A percentile compares a stretch with the other conserved stretches of the same genome.
phyloP scores from a whole-genome alignment of 495 filamentous ascomycete genomes.

The Apodospora peruviana region DNA sequence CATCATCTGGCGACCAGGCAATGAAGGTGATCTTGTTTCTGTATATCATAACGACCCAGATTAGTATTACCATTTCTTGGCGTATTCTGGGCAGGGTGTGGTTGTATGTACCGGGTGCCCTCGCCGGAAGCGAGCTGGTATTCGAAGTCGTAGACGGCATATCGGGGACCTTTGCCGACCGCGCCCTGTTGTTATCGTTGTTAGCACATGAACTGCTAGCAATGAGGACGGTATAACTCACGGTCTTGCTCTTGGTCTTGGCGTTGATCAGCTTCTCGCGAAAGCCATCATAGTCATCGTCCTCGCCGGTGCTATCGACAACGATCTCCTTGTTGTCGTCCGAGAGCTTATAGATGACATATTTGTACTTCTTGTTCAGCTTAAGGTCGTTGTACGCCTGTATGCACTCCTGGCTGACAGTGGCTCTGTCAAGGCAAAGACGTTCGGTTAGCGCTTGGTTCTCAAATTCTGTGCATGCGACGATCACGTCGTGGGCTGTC shows the following conservation, averaged over 20 bases:
- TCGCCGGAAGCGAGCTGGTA: constrained; percentile 74
- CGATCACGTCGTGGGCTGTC: neutral
- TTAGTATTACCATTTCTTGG: neutral
- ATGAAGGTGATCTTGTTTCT: constrained; percentile 97
- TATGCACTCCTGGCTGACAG: constrained; percentile 75
- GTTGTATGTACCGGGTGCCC: constrained; percentile 60
- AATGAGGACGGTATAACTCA: constrained; percentile 20
- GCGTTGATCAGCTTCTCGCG: constrained; percentile 71
- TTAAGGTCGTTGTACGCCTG: constrained; percentile 83
- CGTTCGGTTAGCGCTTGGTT: neutral
- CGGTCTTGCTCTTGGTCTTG: constrained; percentile 37
- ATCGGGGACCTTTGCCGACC: constrained; percentile 74
- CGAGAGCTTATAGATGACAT: constrained; percentile 94
- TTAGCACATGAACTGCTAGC: neutral
- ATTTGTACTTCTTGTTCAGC: constrained; percentile 82
- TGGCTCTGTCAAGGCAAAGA: constrained; percentile 55
- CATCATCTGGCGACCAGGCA: constrained; percentile 83
- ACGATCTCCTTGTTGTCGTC: constrained; percentile 89
- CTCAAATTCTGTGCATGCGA: neutral
- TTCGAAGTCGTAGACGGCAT: constrained; percentile 87
- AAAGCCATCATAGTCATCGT: constrained; percentile 66
- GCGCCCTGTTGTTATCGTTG: constrained; percentile 35
- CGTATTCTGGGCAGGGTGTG: neutral
- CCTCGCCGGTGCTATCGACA: constrained; percentile 62
- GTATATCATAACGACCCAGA: neutral